Conservation (phyloP, 441 rosid species). For the Theobroma grandiflorum region DNA sequence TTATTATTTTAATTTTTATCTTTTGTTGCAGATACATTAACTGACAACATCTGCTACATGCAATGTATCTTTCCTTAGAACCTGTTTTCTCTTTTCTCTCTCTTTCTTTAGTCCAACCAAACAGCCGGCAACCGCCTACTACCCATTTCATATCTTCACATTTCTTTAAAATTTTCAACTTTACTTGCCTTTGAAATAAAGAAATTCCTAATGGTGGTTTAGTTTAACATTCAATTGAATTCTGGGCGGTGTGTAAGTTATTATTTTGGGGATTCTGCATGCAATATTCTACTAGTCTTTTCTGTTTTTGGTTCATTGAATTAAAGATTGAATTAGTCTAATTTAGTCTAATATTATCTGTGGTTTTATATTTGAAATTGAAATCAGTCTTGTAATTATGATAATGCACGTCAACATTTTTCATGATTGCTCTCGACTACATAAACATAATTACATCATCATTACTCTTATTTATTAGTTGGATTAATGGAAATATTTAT, state of each 20-base stretch:
- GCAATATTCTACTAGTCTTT: neutral
- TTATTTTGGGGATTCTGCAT: neutral
- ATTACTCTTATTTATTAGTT: neutral
- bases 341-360: too few species aligned
- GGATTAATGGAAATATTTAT: neutral
- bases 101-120: conserved; percentile 27
- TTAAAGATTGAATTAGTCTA: neutral
- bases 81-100: conserved; percentile 31
- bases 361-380: too few species aligned
- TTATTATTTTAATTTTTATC: neutral
- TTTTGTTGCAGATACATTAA: conserved; percentile 41
- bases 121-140: neutral
- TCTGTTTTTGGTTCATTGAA: neutral
- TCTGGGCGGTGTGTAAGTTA: neutral
- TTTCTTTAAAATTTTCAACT: neutral
- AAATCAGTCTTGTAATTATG: neutral
- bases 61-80: conserved; percentile 58
- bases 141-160: neutral
- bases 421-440: neutral
- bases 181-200: conserved; percentile 9
- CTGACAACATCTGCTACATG: conserved; percentile 42
- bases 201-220: neutral
- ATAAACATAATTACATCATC: neutral
- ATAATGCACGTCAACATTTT: neutral
- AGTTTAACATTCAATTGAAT: neutral